Conservation (phyloP, 2,329 filamentous ascomycete species). For the Sclerotinia nivalis region DNA sequence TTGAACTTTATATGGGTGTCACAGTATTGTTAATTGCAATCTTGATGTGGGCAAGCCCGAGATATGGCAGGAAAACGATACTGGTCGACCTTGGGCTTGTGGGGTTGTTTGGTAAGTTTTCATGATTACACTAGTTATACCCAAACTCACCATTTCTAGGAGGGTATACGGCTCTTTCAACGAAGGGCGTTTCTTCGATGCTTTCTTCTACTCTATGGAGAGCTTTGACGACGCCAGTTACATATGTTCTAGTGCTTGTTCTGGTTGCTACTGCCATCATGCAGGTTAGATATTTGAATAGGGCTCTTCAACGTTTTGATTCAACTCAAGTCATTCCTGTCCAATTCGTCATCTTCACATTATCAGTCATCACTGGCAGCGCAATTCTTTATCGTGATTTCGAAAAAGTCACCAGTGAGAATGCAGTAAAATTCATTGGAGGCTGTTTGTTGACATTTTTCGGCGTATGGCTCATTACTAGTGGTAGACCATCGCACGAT, state of each 20-base stretch:
- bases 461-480: conserved; percentile 96
- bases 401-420: conserved; percentile 72
- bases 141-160: conserved; percentile 50
- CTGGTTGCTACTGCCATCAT: conserved; percentile 84
- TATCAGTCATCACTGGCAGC: conserved; percentile 93
- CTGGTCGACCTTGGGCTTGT: conserved; percentile 92
- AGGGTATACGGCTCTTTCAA: conserved; percentile 94
- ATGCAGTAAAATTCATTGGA: conserved; percentile 81
- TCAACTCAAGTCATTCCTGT: conserved; percentile 98
- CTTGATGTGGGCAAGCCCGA: conserved; percentile 80
- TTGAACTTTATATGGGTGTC: conserved; percentile 84
- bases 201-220: conserved; percentile 87
- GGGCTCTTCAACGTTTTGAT: conserved; percentile 85
- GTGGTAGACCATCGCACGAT: conserved; percentile 68
- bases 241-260: conserved; percentile 79
- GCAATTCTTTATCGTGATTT: conserved; percentile 95
- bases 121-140: not conserved
- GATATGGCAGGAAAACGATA: conserved; percentile 82
- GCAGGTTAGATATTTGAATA: conserved; percentile 97
- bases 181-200: conserved; percentile 94
- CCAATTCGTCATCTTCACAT: conserved; percentile 94
- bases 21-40: conserved; percentile 71
- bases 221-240: conserved; percentile 87
- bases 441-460: conserved; percentile 92
- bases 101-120: conserved; percentile 77